Conservation (phyloP, 2,329 filamentous ascomycete genomes). For the Claviceps sp. region DNA sequence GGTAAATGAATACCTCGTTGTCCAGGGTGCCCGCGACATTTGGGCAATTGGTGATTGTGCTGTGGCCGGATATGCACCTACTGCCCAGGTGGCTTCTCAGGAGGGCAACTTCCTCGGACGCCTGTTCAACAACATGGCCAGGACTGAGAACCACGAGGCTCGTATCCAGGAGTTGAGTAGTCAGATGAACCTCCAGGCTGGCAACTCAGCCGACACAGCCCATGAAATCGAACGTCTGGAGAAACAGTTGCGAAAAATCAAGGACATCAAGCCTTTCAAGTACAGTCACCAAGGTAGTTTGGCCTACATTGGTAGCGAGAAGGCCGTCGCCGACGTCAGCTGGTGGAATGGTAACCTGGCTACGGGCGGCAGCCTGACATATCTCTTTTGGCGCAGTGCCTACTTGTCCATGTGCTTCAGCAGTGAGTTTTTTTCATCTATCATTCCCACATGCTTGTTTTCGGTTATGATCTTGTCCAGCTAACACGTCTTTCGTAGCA, state of each 20-base stretch:
- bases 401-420: conserved; percentile 99
- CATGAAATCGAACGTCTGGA: conserved; percentile 74
- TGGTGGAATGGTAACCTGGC: conserved; percentile 97
- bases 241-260: conserved; percentile 75
- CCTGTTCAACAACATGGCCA: conserved; percentile 98
- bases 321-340: conserved; percentile 91
- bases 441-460: not conserved
- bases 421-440: conserved; percentile 49
- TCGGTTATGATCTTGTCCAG: not conserved
- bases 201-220: conserved; percentile 54
- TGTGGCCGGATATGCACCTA: conserved; percentile 93
- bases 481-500: conserved; percentile 34
- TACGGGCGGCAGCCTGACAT: conserved; percentile 84
- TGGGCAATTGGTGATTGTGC: conserved; percentile 98
- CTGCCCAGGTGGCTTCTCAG: conserved; percentile 90
- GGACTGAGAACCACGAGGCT: conserved; percentile 69
- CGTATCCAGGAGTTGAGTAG: conserved; percentile 59
- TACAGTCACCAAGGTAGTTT: conserved; percentile 96
- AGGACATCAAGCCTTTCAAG: conserved; percentile 94
- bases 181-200: conserved; percentile 45
- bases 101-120: conserved; percentile 90
- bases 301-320: conserved; percentile 96
- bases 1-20: conserved; percentile 97
- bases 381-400: conserved; percentile 95
- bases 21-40: conserved; percentile 91